Evolutionary conservation across 768 basidiomycete species (phyloP).

Genomic region (Leucocoprinus birnbaumii): DNA sequence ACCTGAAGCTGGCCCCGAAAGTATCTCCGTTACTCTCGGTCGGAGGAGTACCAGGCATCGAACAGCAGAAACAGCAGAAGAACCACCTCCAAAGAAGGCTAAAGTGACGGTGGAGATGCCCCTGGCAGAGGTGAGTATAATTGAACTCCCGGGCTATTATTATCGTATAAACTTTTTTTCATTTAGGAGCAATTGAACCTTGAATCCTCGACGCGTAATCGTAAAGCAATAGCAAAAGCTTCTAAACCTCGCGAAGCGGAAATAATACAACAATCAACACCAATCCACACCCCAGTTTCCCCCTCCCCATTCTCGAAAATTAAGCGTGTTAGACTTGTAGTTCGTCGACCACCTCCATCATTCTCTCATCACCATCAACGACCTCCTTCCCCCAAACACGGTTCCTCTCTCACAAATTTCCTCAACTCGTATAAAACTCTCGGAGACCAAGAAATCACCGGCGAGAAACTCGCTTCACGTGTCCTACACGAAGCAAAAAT

Average conservation of each 20-base stretch:
- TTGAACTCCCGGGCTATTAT: not conserved
- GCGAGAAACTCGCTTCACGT: constrained; percentile 23
- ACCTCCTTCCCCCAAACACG: constrained; percentile 49
- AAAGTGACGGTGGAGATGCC: constrained; percentile 1
- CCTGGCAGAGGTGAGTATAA: not conserved
- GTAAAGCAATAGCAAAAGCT: not conserved
- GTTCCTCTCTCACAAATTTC: constrained; percentile 51
- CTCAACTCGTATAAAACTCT: constrained; percentile 62
- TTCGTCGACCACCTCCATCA: constrained; percentile 57
- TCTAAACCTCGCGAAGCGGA: constrained; percentile 9
- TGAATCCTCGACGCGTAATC: not conserved
- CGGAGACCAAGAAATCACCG: constrained; percentile 45
- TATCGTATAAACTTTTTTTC: not conserved
- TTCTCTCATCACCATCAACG: constrained; percentile 68
- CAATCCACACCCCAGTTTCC: not conserved
- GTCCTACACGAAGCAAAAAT: constrained; percentile 29
- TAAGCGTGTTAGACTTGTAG: constrained; percentile 65
- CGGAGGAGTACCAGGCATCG: constrained; percentile 6
- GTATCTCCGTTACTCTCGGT: constrained; percentile 7
- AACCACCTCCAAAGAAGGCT: constrained; percentile 5
- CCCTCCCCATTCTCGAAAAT: constrained; percentile 31
- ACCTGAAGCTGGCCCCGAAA: not conserved
- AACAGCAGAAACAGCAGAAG: not conserved
- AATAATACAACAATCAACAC: constrained; percentile 2
- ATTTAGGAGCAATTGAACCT: not conserved